Evolutionary conservation across 179 eudicot species (phyloP), one percentile per base, ranked within the genome.

Genomic region (Kewa caespitosa): DNA sequence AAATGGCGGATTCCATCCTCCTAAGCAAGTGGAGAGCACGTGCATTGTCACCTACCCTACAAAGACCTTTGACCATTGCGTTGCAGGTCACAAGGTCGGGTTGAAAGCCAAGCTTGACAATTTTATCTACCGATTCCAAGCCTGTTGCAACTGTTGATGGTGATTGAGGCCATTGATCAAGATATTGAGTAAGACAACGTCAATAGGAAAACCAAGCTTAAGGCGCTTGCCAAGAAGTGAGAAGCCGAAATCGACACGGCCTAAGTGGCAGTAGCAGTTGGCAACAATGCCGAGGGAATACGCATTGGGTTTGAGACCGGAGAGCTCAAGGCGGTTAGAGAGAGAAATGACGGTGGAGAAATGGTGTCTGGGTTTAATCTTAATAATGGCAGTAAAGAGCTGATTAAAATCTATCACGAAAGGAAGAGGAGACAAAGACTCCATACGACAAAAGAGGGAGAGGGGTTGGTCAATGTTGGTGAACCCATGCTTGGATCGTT

Each of bases 331-430:
- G 17, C 20, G 15, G 14, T 23, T 54, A 17, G 60, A 54, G 60
- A 54, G 60, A 54, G 13, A 55, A 37, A 72, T 38, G 28, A 72
- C 34, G 20, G 52, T 72, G 1, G 66, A 27, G 31, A 38, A 37
- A 27, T 65, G 67, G 22, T 65, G 66, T 17, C 3, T 0, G 36
- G 75, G 75, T 72, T 55, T 72, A 1, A 72, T 72, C 22, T 57
- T 72, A 0, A 5, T 10, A 50, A 72, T 72, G 0, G 54, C 66
- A 37, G 37, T 55, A 38, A 72, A 57, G 12, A 72, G 33, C 10
- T 14, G 48, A 72, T 11, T 37, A 17, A 55, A 72, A 57, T 38
- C 66, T 55, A 37, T 38, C 0, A 17, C 60, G 0, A 8, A n/a
- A 38, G 75, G 72, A 9, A 46, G 28, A 15, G 72, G 66, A 20